Evolutionary conservation across 1,284 basidiomycete genomes (phyloP).

Genomic region (Malassezia furfur): DNA sequence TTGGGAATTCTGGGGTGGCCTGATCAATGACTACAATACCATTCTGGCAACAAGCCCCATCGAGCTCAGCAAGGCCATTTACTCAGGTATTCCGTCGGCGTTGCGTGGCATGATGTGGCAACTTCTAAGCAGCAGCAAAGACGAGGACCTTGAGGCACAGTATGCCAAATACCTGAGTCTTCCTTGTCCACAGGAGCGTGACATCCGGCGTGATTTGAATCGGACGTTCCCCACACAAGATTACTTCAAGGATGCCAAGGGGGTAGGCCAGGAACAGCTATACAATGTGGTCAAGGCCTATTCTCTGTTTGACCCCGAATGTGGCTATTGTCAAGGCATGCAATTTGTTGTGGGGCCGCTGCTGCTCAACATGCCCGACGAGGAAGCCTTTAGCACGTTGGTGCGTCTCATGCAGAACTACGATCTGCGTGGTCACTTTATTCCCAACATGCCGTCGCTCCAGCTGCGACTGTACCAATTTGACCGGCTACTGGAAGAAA

Average conservation of each 20-base stretch:
- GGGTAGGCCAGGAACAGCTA: conserved; percentile 87
- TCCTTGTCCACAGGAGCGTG: conserved; percentile 77
- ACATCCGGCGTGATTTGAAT: conserved; percentile 76
- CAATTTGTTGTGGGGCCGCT: conserved; percentile 83
- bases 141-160: conserved; percentile 69
- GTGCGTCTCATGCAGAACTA: conserved; percentile 98
- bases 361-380: conserved; percentile 60
- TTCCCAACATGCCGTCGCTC: conserved; percentile 94
- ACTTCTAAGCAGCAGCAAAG: conserved; percentile 82
- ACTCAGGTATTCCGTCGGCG: conserved; percentile 74
- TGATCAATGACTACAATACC: conserved; percentile 54
- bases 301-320: conserved; percentile 85
- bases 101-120: conserved; percentile 96
- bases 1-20: conserved; percentile 88
- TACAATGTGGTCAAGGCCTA: conserved; percentile 98
- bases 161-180: conserved; percentile 75
- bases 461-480: conserved; percentile 83
- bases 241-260: conserved; percentile 75
- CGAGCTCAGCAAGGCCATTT: conserved; percentile 76
- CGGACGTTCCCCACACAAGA: conserved; percentile 95
- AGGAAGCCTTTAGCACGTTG: conserved; percentile 84
- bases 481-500: conserved; percentile 83
- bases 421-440: conserved; percentile 85
- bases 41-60: conserved; percentile 32
- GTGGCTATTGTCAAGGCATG: conserved; percentile 91